Base-by-base conservation (phyloP, 73 alveolate species). In the Paramecium caudatum region DNA sequence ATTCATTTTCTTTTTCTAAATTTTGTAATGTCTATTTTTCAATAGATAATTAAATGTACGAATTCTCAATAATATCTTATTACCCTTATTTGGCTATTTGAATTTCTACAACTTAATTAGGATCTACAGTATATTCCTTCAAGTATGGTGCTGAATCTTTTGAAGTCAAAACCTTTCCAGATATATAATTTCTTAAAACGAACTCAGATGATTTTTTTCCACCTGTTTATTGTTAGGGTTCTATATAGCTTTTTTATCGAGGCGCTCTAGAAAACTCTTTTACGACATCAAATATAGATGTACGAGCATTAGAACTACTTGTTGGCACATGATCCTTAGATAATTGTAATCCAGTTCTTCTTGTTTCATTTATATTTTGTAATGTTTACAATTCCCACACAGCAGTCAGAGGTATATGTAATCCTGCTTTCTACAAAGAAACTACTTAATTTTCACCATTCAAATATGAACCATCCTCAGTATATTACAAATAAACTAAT, bases 401-500 rank as follows among this genome's bases (percentile, higher is more conserved):
- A 1, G 83, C 47, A 10, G 47, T 30, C n/a, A 65, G 34, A 32
- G 83, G 83, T 32, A 65, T 65, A 10, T 55, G 43, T 27, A 55
- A 16, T 55, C 80, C 80, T 5, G 80, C 80, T 55, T 55, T 12
- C 13, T 65, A 15, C 10, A 65, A 36, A 12, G 83, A 65, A 32
- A 65, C 17, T 12, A 65, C 15, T 15, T 65, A 30, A 9, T 65
- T 7, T 23, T 74, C 88, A 39, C 69, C 88, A 27, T 23, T 39
- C 15, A 74, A 74, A 21, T 39, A 74, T 4, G 46, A 15, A 21
- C 68, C 62, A 19, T 74, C 68, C 19, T 74, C 88, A 3, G 55
- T 74, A 23, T 74, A 74, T 43, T 74, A 45, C 2, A 74, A 37
- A 74, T 41, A 74, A 13, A 74, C 43, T 45, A 74, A 74, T 27